Percentiles rank a stretch among this genome's conserved stretches.
phyloP scores from a whole-genome alignment of 1,139 yeast species.

The Schizosaccharomyces versatilis region DNA sequence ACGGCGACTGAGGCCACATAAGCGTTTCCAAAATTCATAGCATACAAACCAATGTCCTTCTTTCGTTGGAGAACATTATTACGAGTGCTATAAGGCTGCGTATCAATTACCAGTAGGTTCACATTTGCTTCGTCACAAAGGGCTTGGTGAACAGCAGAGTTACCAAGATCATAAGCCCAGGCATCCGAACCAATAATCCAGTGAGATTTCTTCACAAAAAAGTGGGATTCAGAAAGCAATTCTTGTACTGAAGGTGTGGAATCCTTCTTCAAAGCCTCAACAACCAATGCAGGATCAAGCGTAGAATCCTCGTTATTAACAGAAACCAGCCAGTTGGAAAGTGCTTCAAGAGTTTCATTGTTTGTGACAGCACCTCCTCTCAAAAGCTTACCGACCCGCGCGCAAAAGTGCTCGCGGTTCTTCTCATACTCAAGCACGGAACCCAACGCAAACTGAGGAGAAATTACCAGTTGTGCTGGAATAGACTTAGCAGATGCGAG shows the following conservation, averaged over 20 bases:
- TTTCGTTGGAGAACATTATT: conserved; percentile 29
- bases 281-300: conserved; percentile 9
- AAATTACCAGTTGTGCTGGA: conserved; percentile 6
- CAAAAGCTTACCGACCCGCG: conserved; percentile 29
- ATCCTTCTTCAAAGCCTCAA: conserved; percentile 26
- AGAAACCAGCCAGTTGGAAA: conserved; percentile 44
- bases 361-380: conserved; percentile 29
- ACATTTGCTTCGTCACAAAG: conserved; percentile 54
- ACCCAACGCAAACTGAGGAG: conserved; percentile 82
- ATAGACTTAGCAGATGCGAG: background rate
- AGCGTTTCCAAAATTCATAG: conserved; percentile 78
- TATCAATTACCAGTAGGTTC: conserved; percentile 70
- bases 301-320: conserved; percentile 12
- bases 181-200: conserved; percentile 92
- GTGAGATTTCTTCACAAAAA: conserved; percentile 29
- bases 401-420: conserved; percentile 27
- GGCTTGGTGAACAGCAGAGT: conserved; percentile 76
- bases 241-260: conserved; percentile 24
- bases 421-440: conserved; percentile 38
- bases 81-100: conserved; percentile 49
- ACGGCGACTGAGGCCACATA: conserved; percentile 91
- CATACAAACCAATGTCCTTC: conserved; percentile 84
- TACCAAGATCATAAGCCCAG: conserved; percentile 85
- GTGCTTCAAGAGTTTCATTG: conserved; percentile 30
- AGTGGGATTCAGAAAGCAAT: conserved; percentile 27